Conservation (phyloP, 345 rosid genomes). For the Brassica cretica region DNA sequence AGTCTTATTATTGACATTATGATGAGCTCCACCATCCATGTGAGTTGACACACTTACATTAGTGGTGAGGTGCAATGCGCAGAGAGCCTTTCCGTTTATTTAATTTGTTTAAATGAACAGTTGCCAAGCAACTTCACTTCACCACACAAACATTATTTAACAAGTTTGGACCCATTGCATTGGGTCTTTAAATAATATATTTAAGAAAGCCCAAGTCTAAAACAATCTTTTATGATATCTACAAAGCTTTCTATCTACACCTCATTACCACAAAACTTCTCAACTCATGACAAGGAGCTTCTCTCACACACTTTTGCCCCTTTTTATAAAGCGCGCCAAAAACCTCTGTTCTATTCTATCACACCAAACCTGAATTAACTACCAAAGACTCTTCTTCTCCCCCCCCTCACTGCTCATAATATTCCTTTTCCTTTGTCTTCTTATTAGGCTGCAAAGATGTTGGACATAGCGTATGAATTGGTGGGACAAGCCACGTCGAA, state of each 20-base stretch:
- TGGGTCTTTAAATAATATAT: constrained; percentile 8
- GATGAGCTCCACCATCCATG: constrained; percentile 17
- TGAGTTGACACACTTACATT: constrained; percentile 9
- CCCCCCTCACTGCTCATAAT: not conserved
- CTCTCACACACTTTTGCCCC: constrained; percentile 19
- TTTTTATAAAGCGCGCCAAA: constrained; percentile 16
- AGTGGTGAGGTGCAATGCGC: not conserved
- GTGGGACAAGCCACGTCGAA: constrained; percentile 35
- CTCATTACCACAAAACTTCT: constrained; percentile 33
- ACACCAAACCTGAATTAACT: constrained; percentile 12
- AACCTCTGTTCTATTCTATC: constrained; percentile 17
- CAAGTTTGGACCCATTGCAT: constrained; percentile 13
- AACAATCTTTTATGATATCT: not conserved
- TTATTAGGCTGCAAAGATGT: constrained; percentile 10
- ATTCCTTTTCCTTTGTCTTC: not conserved
- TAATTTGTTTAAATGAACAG: constrained; percentile 7
- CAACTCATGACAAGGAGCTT: constrained; percentile 6
- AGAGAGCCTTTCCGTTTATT: not conserved
- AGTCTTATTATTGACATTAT: not conserved
- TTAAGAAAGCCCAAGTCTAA: constrained; percentile 9
- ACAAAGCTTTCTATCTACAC: constrained; percentile 34
- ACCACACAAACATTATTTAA: not conserved
- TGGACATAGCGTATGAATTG: constrained; percentile 32
- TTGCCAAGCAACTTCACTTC: constrained; percentile 25
- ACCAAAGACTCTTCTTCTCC: constrained; percentile 1